Conservation (phyloP, 768 basidiomycete genomes). For the Kwoniella shandongensis region DNA sequence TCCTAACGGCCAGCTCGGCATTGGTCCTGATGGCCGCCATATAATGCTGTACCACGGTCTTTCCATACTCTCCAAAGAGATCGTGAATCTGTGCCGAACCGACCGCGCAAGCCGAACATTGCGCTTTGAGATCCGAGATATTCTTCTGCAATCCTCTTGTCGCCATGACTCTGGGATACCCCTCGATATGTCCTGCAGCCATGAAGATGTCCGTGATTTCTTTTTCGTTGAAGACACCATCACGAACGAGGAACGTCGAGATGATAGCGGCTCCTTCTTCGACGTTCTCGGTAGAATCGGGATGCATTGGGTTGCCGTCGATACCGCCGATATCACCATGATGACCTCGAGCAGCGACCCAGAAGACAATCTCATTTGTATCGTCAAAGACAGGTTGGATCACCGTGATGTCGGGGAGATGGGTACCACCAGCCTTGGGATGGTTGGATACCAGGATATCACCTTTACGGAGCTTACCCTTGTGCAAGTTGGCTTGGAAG, state of each 20-base stretch:
- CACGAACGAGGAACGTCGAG: slow-evolving; percentile 85
- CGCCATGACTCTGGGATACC: slow-evolving; percentile 14
- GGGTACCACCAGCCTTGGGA: slow-evolving; percentile 54
- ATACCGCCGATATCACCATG: slow-evolving; percentile 73
- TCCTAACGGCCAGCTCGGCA: slow-evolving; percentile 81
- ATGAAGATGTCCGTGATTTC: slow-evolving; percentile 77
- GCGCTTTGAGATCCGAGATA: slow-evolving; percentile 33
- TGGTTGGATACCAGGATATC: slow-evolving; percentile 83
- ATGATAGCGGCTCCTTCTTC: slow-evolving; percentile 93
- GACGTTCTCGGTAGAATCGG: slow-evolving; percentile 83
- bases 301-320: slow-evolving; percentile 87
- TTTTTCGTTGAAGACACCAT: slow-evolving; percentile 73
- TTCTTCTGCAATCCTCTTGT: slow-evolving; percentile 13
- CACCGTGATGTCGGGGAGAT: slow-evolving; percentile 84
- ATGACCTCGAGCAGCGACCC: slow-evolving; percentile 81
- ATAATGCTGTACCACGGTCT: slow-evolving; percentile 84
- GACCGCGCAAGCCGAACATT: slow-evolving; percentile 66
- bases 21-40: slow-evolving; percentile 78
- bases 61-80: slow-evolving; percentile 80
- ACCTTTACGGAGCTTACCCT: slow-evolving; percentile 63
- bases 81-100: slow-evolving; percentile 81
- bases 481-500: slow-evolving; percentile 25
- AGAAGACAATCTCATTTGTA: slow-evolving; percentile 58
- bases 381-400: slow-evolving; percentile 78
- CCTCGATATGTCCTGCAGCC: slow-evolving; percentile 51